These are phyloP conservation scores for Cladosporium sphaerospermum DNA, from an alignment of 2,329 filamentous ascomycete species.

Conservation along the genomic window DNA sequence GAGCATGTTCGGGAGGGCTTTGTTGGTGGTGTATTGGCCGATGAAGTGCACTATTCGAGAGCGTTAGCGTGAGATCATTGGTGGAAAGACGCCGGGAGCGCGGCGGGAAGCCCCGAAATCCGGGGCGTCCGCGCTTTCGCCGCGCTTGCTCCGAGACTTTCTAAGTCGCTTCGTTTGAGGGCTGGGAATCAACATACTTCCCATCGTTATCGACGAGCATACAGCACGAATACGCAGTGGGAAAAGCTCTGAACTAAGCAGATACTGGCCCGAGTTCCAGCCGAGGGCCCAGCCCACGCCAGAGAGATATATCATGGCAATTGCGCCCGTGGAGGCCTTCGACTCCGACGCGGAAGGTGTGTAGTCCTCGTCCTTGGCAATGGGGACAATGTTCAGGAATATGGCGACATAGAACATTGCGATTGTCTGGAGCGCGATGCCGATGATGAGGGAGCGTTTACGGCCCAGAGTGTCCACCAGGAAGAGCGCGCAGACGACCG, in stretches of 20 bases:
- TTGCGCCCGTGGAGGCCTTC: constrained; percentile 56
- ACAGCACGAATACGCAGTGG: constrained; percentile 65
- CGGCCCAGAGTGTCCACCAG: constrained; percentile 71
- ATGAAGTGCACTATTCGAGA: constrained; percentile 55
- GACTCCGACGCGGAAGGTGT: constrained; percentile 43
- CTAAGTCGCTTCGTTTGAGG: too few relatives aligned
- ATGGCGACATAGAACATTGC: constrained; percentile 48
- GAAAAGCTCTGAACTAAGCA: constrained; percentile 68
- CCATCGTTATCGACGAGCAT: constrained; percentile 65
- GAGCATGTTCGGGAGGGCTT: constrained; percentile 67
- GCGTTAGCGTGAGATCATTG: too few relatives aligned
- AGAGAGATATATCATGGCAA: constrained; percentile 46
- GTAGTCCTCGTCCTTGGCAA: constrained; percentile 45
- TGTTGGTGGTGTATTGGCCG: constrained; percentile 68
- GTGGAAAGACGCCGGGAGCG: too few relatives aligned
- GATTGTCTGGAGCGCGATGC: constrained; percentile 43
- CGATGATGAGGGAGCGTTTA: constrained; percentile 48
- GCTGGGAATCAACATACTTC: constrained; percentile 19
- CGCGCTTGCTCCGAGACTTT: too few relatives aligned
- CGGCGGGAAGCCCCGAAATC: too few relatives aligned
- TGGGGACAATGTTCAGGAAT: constrained; percentile 49
- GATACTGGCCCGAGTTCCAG: constrained; percentile 73
- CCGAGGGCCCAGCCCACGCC: constrained; percentile 59
- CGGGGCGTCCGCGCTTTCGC: too few relatives aligned
- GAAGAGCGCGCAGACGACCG: constrained; percentile 65